phyloP scores from a whole-genome alignment of 257 asterid genomes.

The Datura wrightii region DNA sequence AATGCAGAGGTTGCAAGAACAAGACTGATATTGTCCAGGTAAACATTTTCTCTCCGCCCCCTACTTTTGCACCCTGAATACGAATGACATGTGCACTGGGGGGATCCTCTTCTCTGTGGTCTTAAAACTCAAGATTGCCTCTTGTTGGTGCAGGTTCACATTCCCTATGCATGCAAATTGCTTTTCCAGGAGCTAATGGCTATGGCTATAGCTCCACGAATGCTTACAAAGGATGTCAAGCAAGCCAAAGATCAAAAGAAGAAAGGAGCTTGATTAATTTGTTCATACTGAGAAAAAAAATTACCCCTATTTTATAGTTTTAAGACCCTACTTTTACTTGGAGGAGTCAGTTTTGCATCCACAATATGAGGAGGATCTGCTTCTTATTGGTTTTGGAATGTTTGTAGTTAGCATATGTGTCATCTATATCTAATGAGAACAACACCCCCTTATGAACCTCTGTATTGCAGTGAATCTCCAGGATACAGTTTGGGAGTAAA shows the following conservation, averaged over 20 bases:
- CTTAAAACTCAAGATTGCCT: neutral
- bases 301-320: neutral
- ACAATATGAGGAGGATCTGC: slow-evolving; percentile 26
- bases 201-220: slow-evolving; percentile 98
- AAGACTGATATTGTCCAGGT: slow-evolving; percentile 97
- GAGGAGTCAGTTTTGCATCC: neutral
- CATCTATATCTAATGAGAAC: slow-evolving; percentile 6
- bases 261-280: slow-evolving; percentile 50
- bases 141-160: slow-evolving; percentile 66
- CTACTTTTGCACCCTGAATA: slow-evolving; percentile 24
- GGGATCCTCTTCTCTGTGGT: neutral
- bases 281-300: neutral
- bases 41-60: neutral
- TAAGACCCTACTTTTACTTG: too few species aligned
- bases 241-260: slow-evolving; percentile 62
- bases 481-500: neutral
- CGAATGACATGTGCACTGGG: neutral
- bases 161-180: slow-evolving; percentile 94
- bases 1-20: slow-evolving; percentile 97
- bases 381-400: neutral
- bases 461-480: neutral
- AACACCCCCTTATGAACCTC: neutral
- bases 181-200: slow-evolving; percentile 96
- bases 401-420: slow-evolving; percentile 3
- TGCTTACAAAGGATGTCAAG: slow-evolving; percentile 88